Base-by-base conservation (phyloP, 2,329 filamentous ascomycete species). In the Chrysosporium queenslandicum region DNA sequence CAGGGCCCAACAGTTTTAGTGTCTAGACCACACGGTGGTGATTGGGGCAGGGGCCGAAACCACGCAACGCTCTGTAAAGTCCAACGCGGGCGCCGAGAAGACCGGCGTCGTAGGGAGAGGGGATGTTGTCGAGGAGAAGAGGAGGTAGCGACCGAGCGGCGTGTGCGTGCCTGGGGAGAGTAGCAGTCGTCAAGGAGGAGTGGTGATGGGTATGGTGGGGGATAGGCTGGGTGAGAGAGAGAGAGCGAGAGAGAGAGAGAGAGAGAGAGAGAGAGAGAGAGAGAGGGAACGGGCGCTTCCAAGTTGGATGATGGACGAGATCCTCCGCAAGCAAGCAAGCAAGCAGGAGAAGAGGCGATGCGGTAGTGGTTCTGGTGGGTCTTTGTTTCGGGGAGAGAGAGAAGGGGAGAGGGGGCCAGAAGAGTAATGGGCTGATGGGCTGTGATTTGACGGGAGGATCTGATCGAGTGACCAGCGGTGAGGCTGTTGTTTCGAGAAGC, bases 401-500 rank as follows among this genome's bases (percentile, higher is more conserved):
- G 16, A 16, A 3, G 39, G 39, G 20, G 18, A 20, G 12, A 4
- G 16, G 36, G 4, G 39, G 39, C n/a, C 36, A 39, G 36, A 18
- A 20, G 7, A 21, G n/a, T 4, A 23, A 12, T 30, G 23, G 36
- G 20, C 25, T 36, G 25, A n/a, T n/a, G n/a, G n/a, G n/a, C n/a
- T n/a, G n/a, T n/a, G n/a, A 23, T 30, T 39, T 32, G 39, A 29
- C 27, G 27, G 27, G n/a, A n/a, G n/a, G n/a, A n/a, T n/a, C n/a
- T n/a, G 29, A 29, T 25, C 34, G 32, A 41, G 21, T 20, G 32
- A 23, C 21, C 47, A 32, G 47, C 47, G 34, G 50, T 45, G 32
- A 47, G 36, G 43, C 50, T 37, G 11, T 36, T 12, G 51, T 53
- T 53, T 53, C 51, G 46, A 53, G 37, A 53, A 42, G 51, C 51